Conservation (phyloP, 2,329 filamentous ascomycete species). For the Claviceps pazoutovae region DNA sequence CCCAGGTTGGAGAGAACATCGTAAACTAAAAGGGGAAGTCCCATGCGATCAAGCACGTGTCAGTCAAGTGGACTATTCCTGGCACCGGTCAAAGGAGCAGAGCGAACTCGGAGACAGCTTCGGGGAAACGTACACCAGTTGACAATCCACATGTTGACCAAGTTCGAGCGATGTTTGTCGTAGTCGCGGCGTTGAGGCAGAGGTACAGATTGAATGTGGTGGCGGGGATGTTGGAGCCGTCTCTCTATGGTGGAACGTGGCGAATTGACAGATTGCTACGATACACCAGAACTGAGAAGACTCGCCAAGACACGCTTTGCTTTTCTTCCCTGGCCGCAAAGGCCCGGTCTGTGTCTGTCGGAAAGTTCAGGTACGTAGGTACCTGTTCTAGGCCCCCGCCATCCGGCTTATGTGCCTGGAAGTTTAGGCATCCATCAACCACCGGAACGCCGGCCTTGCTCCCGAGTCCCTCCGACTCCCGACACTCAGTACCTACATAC, state of each 20-base stretch:
- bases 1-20: constrained; percentile 78
- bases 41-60: constrained; percentile 15
- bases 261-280: constrained; percentile 4
- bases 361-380: not conserved
- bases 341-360: not conserved
- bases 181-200: constrained; percentile 11
- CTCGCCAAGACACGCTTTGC: not conserved
- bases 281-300: not conserved
- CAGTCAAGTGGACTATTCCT: constrained; percentile 11
- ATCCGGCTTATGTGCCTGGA: constrained; percentile 8
- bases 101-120: constrained; percentile 1
- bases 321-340: not conserved
- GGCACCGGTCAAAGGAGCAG: constrained; percentile 1
- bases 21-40: constrained; percentile 44
- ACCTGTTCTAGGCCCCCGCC: not conserved
- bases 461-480: too few species aligned
- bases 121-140: constrained; percentile 68
- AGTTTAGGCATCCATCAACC: constrained; percentile 10
- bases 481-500: too few species aligned
- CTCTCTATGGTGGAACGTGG: constrained; percentile 5
- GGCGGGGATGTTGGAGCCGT: constrained; percentile 4
- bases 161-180: constrained; percentile 3
- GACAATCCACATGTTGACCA: constrained; percentile 69
- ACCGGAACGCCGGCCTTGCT: too few species aligned
- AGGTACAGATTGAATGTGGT: constrained; percentile 7